These are phyloP conservation scores for Amyloporia xantha DNA, from an alignment of 768 basidiomycete species.

Conservation along the genomic window DNA sequence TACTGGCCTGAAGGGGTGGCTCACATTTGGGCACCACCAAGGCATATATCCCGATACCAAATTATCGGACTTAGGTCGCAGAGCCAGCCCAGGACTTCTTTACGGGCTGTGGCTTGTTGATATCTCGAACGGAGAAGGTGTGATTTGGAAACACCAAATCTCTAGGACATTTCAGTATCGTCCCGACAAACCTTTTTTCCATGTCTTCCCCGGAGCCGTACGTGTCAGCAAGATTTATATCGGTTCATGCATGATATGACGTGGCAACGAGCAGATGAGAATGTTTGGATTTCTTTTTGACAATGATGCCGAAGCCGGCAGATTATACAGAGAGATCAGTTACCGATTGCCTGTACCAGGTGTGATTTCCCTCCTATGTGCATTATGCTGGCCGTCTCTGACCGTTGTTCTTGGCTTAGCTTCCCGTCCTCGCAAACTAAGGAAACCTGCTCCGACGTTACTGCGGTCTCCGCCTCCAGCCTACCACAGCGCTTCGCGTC, in stretches of 20 bases:
- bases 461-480: background rate
- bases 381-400: too few species aligned
- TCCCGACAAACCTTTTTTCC: slow-evolving; percentile 87
- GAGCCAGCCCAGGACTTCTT: slow-evolving; percentile 22
- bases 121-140: slow-evolving; percentile 42
- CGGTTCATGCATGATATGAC: too few species aligned
- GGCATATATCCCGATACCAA: slow-evolving; percentile 19
- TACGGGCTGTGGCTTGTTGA: slow-evolving; percentile 66
- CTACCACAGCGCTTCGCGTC: background rate
- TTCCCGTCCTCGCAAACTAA: too few species aligned
- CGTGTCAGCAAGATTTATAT: slow-evolving; percentile 22
- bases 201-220: slow-evolving; percentile 82
- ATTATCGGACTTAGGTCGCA: slow-evolving; percentile 11
- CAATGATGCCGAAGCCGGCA: slow-evolving; percentile 51
- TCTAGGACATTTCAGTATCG: slow-evolving; percentile 60
- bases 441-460: too few species aligned
- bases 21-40: slow-evolving; percentile 40
- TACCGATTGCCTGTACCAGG: slow-evolving; percentile 41
- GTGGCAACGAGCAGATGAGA: slow-evolving; percentile 31
- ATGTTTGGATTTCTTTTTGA: slow-evolving; percentile 54
- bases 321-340: slow-evolving; percentile 54
- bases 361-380: too few species aligned
- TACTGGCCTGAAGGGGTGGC: slow-evolving; percentile 52
- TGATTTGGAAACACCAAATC: slow-evolving; percentile 65
- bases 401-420: too few species aligned